Base-by-base conservation (phyloP, 2,329 filamentous ascomycete genomes). In the Hymenotorrendiella dingleyae region DNA sequence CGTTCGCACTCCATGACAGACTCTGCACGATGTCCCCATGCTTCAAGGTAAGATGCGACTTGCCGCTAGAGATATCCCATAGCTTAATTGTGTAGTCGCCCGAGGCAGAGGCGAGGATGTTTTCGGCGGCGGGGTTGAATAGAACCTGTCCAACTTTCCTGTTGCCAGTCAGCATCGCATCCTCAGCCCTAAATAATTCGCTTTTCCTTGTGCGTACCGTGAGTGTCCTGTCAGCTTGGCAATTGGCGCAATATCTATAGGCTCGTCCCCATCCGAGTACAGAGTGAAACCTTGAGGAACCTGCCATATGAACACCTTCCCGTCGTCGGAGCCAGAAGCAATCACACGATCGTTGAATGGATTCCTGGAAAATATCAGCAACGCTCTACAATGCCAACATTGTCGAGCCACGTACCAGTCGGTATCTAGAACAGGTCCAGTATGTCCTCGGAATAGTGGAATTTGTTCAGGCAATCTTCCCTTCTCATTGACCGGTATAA, bases 141-240 rank as follows among this genome's bases (percentile, higher is more conserved):
- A 96, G 79, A 54, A 98, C 91, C 66, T 98, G 93, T 48, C 93
- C 93, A 52, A 98, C 88, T 69, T 98, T 98, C 67, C 91, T 94
- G 63, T 48, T 42, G 14, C 29, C 40, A 49, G 46, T 65, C 48
- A 65, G 55, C 49, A 39, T 17, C 26, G 21, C 23, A 16, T 30
- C 34, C 12, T 10, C 16, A 20, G 30, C 27, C n/a, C 26, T 6
- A 14, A 4, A 20, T 20, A 22, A 24, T 16, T 19, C 16, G 19
- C 20, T 34, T 46, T 26, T 6, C n/a, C 11, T 19, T 36, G 6
- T 41, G 41, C 22, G 21, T 68, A 90, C 85, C 86, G 86, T 54
- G 89, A 82, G 65, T 98, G 93, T 9, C 91, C 93, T 37, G 78
- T 76, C 50, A 98, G 74, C 70, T 86, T 94, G 59, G 79, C 81